Percentiles rank a stretch among this genome's conserved stretches.
Conservation (phyloP, 2,329 filamentous ascomycete species). For the Nemania bipapillata region DNA sequence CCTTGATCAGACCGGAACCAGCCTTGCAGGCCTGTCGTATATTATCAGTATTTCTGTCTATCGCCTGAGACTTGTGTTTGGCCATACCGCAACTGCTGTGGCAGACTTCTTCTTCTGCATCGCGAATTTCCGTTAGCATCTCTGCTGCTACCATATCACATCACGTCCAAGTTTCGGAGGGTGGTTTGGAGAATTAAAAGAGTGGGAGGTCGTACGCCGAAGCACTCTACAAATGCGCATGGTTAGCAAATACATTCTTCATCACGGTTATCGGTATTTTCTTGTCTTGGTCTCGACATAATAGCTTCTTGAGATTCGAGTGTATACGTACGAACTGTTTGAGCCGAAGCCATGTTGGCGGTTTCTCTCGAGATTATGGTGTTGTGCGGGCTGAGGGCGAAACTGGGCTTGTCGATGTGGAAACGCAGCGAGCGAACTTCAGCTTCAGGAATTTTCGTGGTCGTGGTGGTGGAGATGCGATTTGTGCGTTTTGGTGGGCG, state of each 20-base stretch:
- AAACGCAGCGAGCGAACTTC: slow-evolving; percentile 39
- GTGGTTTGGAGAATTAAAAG: background rate
- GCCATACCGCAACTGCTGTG: slow-evolving; percentile 37
- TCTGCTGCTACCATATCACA: slow-evolving; percentile 9
- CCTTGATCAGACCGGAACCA: slow-evolving; percentile 74
- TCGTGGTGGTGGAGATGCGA: slow-evolving; percentile 38
- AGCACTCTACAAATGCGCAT: slow-evolving; percentile 34
- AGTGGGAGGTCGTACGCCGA: slow-evolving; percentile 37
- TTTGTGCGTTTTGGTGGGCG: slow-evolving; percentile 40
- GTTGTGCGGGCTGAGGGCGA: slow-evolving; percentile 31
- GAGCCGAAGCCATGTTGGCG: slow-evolving; percentile 38
- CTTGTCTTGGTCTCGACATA: background rate
- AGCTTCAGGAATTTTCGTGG: slow-evolving; percentile 37
- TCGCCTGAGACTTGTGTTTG: background rate
- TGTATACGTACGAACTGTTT: slow-evolving; percentile 39
- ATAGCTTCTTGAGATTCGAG: background rate
- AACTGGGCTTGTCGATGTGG: slow-evolving; percentile 37
- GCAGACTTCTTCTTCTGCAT: slow-evolving; percentile 40
- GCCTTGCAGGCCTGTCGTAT: slow-evolving; percentile 38
- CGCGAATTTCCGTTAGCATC: slow-evolving; percentile 32
- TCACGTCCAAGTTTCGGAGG: background rate
- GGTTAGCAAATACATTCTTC: slow-evolving; percentile 27
- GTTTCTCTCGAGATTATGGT: slow-evolving; percentile 30
- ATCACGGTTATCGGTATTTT: too few species aligned
- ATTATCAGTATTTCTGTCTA: slow-evolving; percentile 26